Conservation (phyloP, 139 green algal species). For the Axilococcus clingmanii region DNA sequence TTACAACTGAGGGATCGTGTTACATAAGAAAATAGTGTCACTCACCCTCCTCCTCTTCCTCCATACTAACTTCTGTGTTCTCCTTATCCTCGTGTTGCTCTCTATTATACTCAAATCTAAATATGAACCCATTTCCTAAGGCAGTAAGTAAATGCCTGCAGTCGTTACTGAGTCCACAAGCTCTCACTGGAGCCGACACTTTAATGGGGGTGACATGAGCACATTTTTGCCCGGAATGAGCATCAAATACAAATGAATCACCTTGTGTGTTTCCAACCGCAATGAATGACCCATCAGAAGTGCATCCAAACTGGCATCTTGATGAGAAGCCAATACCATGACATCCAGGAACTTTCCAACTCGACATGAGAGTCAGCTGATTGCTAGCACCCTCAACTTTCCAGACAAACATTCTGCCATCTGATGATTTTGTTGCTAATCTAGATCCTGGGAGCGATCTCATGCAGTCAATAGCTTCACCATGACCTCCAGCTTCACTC, state of each 20-base stretch:
- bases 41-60: too few species aligned
- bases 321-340: constrained; percentile 3
- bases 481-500: constrained; percentile 5
- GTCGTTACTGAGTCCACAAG: constrained; percentile 39
- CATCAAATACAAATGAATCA: constrained; percentile 38
- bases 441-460: constrained; percentile 16
- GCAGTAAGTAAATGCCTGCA: constrained; percentile 47
- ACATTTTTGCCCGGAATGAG: constrained; percentile 22
- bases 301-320: constrained; percentile 34
- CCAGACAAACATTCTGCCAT: constrained; percentile 46
- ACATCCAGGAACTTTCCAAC: constrained; percentile 37
- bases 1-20: too few species aligned
- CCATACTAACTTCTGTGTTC: not conserved
- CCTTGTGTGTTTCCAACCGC: constrained; percentile 16
- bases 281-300: constrained; percentile 32
- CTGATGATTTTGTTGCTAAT: constrained; percentile 40
- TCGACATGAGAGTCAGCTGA: too few species aligned
- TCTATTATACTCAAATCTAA: constrained; percentile 35
- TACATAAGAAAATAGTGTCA: not conserved
- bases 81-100: not conserved
- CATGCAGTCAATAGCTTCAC: constrained; percentile 42
- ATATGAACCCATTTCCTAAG: constrained; percentile 54
- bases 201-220: constrained; percentile 26
- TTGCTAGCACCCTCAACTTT: constrained; percentile 1
- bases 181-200: constrained; percentile 31